Evolutionary conservation across 306 rosid species (phyloP).

Genomic region (Sophora flavescens): DNA sequence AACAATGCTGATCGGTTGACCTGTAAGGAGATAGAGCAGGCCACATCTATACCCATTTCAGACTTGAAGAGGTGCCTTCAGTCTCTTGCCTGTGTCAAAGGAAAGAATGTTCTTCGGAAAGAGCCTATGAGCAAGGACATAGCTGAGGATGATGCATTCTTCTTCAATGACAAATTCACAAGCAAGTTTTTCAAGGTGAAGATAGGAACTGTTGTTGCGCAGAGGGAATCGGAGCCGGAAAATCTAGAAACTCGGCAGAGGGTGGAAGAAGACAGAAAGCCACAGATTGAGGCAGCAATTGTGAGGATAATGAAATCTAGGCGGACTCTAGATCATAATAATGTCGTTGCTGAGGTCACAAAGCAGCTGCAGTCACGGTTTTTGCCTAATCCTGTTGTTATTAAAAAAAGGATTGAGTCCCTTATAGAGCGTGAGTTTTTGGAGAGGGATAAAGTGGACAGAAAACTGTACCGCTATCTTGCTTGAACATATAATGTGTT

Average conservation of each 20-base stretch:
- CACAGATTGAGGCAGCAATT: slow-evolving; percentile 69
- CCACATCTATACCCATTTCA: slow-evolving; percentile 56
- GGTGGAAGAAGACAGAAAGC: slow-evolving; percentile 69
- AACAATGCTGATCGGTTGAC: slow-evolving; percentile 53
- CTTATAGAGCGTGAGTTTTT: slow-evolving; percentile 69
- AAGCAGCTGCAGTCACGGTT: slow-evolving; percentile 68
- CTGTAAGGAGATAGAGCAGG: slow-evolving; percentile 66
- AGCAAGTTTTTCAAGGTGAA: slow-evolving; percentile 66
- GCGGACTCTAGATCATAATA: slow-evolving; percentile 61
- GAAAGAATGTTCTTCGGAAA: slow-evolving; percentile 63
- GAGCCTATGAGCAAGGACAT: slow-evolving; percentile 74
- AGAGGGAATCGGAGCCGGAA: slow-evolving; percentile 67
- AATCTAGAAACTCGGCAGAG: slow-evolving; percentile 66
- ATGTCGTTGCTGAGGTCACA: slow-evolving; percentile 63
- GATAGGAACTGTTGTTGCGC: slow-evolving; percentile 69
- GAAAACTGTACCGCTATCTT: slow-evolving; percentile 62
- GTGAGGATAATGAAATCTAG: slow-evolving; percentile 70
- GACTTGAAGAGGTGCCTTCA: slow-evolving; percentile 69
- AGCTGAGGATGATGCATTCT: slow-evolving; percentile 59
- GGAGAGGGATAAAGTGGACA: slow-evolving; percentile 64
- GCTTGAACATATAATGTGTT: slow-evolving; percentile 53
- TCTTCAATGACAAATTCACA: slow-evolving; percentile 63
- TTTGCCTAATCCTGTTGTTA: slow-evolving; percentile 60
- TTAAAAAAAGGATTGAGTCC: slow-evolving; percentile 66
- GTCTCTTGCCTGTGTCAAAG: slow-evolving; percentile 63